Conservation (phyloP, 2,329 filamentous ascomycete genomes). For the Ophiocordyceps camponoti-floridani region DNA sequence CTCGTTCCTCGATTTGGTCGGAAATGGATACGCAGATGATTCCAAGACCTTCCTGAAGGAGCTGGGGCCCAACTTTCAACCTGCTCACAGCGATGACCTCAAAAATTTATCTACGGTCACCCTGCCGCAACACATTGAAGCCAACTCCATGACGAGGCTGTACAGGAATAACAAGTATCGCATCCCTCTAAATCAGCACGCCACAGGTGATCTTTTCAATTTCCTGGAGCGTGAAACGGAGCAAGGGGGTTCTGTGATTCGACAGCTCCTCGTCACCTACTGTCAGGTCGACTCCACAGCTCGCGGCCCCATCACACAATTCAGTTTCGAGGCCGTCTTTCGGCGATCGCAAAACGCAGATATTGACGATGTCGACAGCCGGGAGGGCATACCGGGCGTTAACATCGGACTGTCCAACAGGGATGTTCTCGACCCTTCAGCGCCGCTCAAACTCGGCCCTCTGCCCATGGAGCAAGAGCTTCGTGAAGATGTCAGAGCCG, state of each 20-base stretch:
- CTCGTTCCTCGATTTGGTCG: conserved; percentile 67
- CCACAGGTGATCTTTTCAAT: conserved; percentile 67
- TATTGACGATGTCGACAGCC: conserved; percentile 43
- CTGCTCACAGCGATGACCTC: conserved; percentile 65
- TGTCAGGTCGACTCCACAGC: conserved; percentile 40
- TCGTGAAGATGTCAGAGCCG: conserved; percentile 69
- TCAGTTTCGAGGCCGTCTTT: conserved; percentile 42
- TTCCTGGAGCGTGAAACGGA: conserved; percentile 79
- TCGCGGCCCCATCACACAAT: conserved; percentile 45
- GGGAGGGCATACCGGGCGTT: conserved; percentile 45
- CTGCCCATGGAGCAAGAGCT: conserved; percentile 71
- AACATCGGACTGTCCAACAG: conserved; percentile 44
- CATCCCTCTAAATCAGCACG: conserved; percentile 71
- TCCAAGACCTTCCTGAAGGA: conserved; percentile 55
- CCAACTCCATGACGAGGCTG: conserved; percentile 60
- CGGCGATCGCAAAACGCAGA: conserved; percentile 40
- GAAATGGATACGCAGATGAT: conserved; percentile 52
- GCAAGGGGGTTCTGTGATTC: conserved; percentile 61
- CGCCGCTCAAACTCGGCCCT: conserved; percentile 56
- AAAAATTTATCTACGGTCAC: conserved; percentile 56
- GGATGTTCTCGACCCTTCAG: conserved; percentile 37
- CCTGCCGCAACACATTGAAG: conserved; percentile 58
- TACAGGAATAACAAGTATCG: conserved; percentile 81
- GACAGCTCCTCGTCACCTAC: conserved; percentile 48
- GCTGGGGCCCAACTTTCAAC: conserved; percentile 52